Base-by-base conservation (phyloP, 2,329 filamentous ascomycete genomes). In the Penicillium sp. region DNA sequence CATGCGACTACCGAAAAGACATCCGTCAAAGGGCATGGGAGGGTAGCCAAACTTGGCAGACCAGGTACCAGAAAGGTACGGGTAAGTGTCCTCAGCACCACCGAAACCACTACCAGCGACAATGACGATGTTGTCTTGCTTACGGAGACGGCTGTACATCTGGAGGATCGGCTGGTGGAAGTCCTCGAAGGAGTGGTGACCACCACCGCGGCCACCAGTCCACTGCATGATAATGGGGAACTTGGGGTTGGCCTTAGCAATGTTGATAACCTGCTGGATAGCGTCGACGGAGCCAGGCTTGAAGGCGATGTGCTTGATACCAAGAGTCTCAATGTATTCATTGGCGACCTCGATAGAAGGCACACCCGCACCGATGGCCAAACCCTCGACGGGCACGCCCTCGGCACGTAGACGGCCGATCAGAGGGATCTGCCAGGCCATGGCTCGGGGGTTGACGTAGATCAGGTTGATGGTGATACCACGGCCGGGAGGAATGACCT, bases 141-240 rank as follows among this genome's bases (percentile, higher is more conserved):
- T 87, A 71, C 93, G 87, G 64, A 97, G 92, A 56, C 92, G 88
- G 65, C 87, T 86, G 74, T 97, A 97, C 90, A 96, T 96, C 68
- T 91, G 87, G 8, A 97, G 80, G 45, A 97, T 88, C 5, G 93
- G 93, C 70, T 93, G 88, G 75, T 96, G 93, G 83, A 97, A 96
- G 74, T 97, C 93, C 74, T 97, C 93, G 61, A 88, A 96, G 1
- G 92, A 96, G 79, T 97, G 93, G 75, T 96, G 93, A 56, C 93
- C 93, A 79, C 93, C 93, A 64, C 92, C 93, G 76, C 93, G 89
- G 42, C 93, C 93, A 71, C 93, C 93, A 58, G 93, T 97, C 93
- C 93, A 97, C 77, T 97, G 93, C 60, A 96, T 80, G 52, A 96
- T 87, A 52, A 96, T 85, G n/a, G 93, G 93, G 82, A 97, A 96